Evolutionary conservation across 331 rosid genomes (phyloP).

Genomic region (Cydonia oblonga): DNA sequence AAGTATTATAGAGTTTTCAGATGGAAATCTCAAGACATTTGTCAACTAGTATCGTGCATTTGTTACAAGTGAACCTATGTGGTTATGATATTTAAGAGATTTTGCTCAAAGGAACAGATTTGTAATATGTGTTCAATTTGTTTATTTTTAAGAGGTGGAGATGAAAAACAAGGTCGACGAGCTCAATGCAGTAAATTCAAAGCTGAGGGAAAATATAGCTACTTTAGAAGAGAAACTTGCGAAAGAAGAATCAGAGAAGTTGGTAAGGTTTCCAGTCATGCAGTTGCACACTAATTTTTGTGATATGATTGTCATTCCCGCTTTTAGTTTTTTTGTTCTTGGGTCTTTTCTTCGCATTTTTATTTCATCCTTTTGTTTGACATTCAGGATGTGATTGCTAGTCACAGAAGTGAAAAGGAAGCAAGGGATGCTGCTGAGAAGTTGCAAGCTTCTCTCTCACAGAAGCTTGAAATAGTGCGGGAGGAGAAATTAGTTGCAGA

Average conservation of each 20-base stretch:
- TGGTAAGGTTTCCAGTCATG: slow-evolving; percentile 38
- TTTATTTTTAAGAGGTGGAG: slow-evolving; percentile 44
- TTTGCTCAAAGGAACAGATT: background rate
- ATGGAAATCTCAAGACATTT: background rate
- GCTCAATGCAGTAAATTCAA: slow-evolving; percentile 25
- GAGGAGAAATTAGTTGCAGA: slow-evolving; percentile 41
- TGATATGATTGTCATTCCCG: background rate
- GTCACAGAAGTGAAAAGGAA: slow-evolving; percentile 43
- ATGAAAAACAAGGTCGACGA: slow-evolving; percentile 48
- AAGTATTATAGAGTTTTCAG: background rate
- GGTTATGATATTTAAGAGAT: background rate
- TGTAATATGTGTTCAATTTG: slow-evolving; percentile 3
- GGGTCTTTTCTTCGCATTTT: background rate
- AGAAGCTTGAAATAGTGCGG: slow-evolving; percentile 33
- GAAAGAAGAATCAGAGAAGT: slow-evolving; percentile 54
- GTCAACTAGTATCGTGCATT: background rate
- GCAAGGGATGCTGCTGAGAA: slow-evolving; percentile 46
- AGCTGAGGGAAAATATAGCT: slow-evolving; percentile 34
- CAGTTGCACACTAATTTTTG: slow-evolving; percentile 8
- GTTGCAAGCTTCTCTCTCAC: slow-evolving; percentile 33
- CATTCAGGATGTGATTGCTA: slow-evolving; percentile 47
- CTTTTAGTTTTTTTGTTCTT: background rate
- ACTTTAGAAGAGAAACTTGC: slow-evolving; percentile 45
- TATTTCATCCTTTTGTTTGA: background rate
- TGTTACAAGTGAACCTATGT: background rate